Conservation (phyloP, 1,284 basidiomycete genomes). For the Macrocystidia cucumis region DNA sequence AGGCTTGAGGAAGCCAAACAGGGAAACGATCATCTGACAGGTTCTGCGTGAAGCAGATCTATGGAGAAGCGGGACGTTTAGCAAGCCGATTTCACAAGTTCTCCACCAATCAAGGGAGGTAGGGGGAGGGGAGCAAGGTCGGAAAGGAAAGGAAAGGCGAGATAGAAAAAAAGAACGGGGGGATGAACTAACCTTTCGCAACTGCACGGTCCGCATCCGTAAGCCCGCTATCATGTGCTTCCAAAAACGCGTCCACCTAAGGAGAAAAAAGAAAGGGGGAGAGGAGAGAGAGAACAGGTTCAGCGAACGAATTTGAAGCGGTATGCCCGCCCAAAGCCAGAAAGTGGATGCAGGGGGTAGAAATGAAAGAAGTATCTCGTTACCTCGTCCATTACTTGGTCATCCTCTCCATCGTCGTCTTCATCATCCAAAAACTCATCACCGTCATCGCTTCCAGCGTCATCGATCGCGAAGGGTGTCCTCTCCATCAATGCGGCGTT, state of each 20-base stretch:
- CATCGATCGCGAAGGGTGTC: conserved; percentile 90
- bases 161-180: neutral
- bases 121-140: neutral
- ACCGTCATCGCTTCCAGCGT: conserved; percentile 78
- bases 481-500: conserved; percentile 84
- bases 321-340: neutral
- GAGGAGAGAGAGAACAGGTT: too few relatives aligned
- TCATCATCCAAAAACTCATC: conserved; percentile 64
- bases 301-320: too few relatives aligned
- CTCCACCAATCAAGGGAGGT: neutral
- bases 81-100: too few relatives aligned
- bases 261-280: conserved; percentile 8
- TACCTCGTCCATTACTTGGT: conserved; percentile 85
- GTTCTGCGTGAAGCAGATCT: conserved; percentile 63
- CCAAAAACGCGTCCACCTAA: conserved; percentile 86
- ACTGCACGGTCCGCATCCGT: conserved; percentile 80
- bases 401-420: conserved; percentile 53
- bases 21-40: conserved; percentile 39
- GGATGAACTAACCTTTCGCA: conserved; percentile 53
- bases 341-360: too few relatives aligned
- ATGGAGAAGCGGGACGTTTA: conserved; percentile 1
- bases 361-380: too few relatives aligned
- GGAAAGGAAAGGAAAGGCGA: neutral
- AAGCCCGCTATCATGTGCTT: conserved; percentile 82
- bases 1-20: too few relatives aligned